Evolutionary conservation across 148 eudicot genomes (phyloP), one percentile per base, ranked within the genome.

Genomic region (Agrostemma githago): DNA sequence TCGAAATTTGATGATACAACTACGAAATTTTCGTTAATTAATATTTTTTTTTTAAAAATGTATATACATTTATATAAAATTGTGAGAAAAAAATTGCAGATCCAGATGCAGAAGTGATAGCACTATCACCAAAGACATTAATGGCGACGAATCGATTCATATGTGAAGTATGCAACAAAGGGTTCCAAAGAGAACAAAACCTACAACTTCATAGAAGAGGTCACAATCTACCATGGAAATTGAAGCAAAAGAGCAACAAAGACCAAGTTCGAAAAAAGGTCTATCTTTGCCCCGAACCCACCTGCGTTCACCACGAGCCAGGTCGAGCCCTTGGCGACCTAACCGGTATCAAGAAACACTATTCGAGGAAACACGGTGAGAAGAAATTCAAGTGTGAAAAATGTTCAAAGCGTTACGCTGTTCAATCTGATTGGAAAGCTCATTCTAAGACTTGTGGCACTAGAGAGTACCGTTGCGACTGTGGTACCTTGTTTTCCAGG

Each of bases 91-190:
- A 21, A 71, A 46, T 2, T 20, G 4, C 73, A 84, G 88, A 82
- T 80, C 88, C 88, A 59, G 88, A 85, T 73, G 85, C 88, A 4
- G 85, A 82, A 48, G 85, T 85, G 64, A 85, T 85, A 59, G 84
- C 88, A 1, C 46, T 85, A 16, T 85, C 88, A 38, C 85, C 88
- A 5, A 78, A 78, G 82, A 80, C 88, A 4, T 71, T 85, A 73
- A 85, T 82, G 85, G 85, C 83, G 5, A 85, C 85, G n/a, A 83
- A 85, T 67, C 62, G 82, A 5, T 85, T 85, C 79, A 76, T 82
- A 15, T 85, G 88, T 39, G 85, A 85, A 62, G 88, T 85, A 6
- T 85, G 88, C 74, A 78, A 80, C 82, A 85, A 83, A 74, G 88
- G 88, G 3, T 85, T 85, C 48, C 88, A 83, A 69, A 82, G 88